Percentiles rank a stretch among this genome's conserved stretches.
phyloP scores from a whole-genome alignment of 345 rosid genomes.

The Psidium friedrichsthalianum region DNA sequence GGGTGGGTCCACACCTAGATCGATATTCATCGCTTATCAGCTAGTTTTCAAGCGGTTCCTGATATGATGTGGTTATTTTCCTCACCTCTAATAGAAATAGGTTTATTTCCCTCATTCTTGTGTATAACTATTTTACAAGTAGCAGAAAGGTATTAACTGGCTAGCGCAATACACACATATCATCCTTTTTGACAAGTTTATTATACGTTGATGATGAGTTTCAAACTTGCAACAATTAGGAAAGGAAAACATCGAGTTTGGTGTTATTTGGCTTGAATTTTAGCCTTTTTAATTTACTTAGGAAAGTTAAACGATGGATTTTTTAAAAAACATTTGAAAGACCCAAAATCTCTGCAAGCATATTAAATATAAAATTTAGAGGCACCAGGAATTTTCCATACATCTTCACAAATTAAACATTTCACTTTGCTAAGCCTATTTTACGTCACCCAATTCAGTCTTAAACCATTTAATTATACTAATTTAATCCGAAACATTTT shows the following conservation, averaged over 20 bases:
- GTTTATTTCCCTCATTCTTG: not conserved
- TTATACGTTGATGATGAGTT: not conserved
- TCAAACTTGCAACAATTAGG: not conserved
- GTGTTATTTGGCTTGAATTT: not conserved
- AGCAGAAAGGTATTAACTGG: too few relatives aligned
- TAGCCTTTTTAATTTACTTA: not conserved
- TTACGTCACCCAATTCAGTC: not conserved
- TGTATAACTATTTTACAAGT: too few relatives aligned
- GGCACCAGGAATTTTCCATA: not conserved
- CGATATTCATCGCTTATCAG: too few relatives aligned
- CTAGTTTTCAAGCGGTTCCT: too few relatives aligned
- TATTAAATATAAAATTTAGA: not conserved
- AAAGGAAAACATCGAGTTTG: not conserved
- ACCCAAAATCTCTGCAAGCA: not conserved
- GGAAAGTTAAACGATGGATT: not conserved
- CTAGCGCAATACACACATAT: too few relatives aligned
- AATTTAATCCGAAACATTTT: not conserved
- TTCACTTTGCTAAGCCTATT: not conserved
- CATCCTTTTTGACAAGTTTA: not conserved
- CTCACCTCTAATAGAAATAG: not conserved
- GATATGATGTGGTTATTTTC: too few relatives aligned
- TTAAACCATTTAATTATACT: accelerated
- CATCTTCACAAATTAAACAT: not conserved
- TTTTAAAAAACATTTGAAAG: not conserved
- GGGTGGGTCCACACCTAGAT: too few relatives aligned